Evolutionary conservation across 2,329 filamentous ascomycete species (phyloP).

Genomic region (Hypomyces rosellus): DNA sequence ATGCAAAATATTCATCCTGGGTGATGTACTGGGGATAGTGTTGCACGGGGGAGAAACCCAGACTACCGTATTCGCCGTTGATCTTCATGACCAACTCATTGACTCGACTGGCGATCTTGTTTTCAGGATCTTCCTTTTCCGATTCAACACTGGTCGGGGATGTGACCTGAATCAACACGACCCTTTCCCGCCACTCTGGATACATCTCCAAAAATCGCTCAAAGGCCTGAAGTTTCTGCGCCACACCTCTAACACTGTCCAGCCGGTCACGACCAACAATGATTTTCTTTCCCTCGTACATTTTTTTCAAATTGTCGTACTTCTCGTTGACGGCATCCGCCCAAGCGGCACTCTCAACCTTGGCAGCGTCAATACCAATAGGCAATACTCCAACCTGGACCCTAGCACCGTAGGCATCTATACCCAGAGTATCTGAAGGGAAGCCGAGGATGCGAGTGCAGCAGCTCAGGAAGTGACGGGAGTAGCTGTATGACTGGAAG

Average conservation of each 20-base stretch:
- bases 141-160: conserved; percentile 78
- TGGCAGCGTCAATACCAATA: conserved; percentile 85
- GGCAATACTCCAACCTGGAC: conserved; percentile 91
- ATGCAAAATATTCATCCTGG: conserved; percentile 86
- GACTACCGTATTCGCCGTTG: conserved; percentile 81
- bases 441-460: conserved; percentile 90
- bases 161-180: conserved; percentile 91
- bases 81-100: conserved; percentile 87
- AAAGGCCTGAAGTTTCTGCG: conserved; percentile 94
- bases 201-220: conserved; percentile 86
- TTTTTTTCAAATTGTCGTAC: conserved; percentile 63
- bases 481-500: conserved; percentile 94
- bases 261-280: conserved; percentile 93
- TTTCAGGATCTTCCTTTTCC: conserved; percentile 68
- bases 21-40: conserved; percentile 92
- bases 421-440: conserved; percentile 74
- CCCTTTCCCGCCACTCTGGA: conserved; percentile 85
- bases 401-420: conserved; percentile 82
- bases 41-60: conserved; percentile 85
- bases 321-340: conserved; percentile 62
- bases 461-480: conserved; percentile 88
- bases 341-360: conserved; percentile 71
- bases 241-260: conserved; percentile 85
- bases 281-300: conserved; percentile 87
- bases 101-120: conserved; percentile 80